These are phyloP conservation scores for Suillus occidentalis DNA, from an alignment of 768 basidiomycete genomes.

Conservation along the genomic window DNA sequence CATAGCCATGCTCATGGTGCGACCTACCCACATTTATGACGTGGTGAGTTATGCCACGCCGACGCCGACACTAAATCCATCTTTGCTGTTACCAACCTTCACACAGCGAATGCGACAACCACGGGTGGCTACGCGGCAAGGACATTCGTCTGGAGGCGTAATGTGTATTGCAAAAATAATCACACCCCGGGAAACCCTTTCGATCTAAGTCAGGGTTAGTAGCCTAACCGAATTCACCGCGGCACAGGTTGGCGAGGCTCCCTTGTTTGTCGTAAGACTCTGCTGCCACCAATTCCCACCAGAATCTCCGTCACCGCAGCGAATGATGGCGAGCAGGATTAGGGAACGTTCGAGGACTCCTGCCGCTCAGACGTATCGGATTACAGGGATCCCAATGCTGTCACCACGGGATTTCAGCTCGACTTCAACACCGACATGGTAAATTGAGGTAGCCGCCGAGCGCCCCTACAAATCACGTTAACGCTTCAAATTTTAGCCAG, in stretches of 20 bases:
- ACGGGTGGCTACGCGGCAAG: not conserved
- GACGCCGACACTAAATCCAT: not conserved
- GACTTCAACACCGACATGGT: not conserved
- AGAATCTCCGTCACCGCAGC: conserved; percentile 6
- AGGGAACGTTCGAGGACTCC: not conserved
- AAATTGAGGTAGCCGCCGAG: not conserved
- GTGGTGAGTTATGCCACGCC: not conserved
- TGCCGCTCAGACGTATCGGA: not conserved
- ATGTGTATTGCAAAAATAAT: not conserved
- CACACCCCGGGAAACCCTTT: too few relatives aligned
- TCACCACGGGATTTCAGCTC: not conserved
- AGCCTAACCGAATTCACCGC: not conserved
- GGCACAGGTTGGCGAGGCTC: not conserved
- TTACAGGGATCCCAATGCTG: not conserved
- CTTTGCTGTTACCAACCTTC: too few relatives aligned
- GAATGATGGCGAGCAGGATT: not conserved
- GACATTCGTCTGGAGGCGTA: not conserved
- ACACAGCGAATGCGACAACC: not conserved
- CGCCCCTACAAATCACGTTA: not conserved
- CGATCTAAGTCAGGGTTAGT: not conserved
- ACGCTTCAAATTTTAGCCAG: not conserved
- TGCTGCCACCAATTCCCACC: conserved; percentile 21
- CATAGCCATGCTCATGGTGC: too few relatives aligned
- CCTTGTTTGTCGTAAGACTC: not conserved
- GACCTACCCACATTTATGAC: not conserved